Evolutionary conservation across 768 basidiomycete species (phyloP).

Genomic region (Tylopilus felleus): DNA sequence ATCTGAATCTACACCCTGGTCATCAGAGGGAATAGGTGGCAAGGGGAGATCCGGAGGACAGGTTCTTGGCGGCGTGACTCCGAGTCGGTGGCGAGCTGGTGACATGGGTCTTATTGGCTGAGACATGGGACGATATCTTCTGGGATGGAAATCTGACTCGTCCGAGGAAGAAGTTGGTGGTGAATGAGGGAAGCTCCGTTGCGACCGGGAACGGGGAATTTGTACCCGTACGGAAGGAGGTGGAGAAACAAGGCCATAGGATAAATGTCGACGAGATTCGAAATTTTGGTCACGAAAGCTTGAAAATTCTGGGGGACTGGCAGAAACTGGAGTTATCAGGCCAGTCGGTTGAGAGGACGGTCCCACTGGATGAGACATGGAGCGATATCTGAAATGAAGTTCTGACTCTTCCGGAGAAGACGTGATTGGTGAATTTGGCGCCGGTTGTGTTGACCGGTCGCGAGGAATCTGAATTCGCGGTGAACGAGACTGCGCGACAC

Average conservation of each 20-base stretch:
- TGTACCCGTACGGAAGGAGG: neutral
- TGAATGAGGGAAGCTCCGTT: neutral
- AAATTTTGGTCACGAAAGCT: neutral
- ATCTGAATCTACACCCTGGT: neutral
- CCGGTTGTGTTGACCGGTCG: neutral
- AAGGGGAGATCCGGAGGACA: slow-evolving; percentile 19
- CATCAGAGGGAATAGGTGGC: slow-evolving; percentile 20
- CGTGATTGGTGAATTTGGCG: slow-evolving; percentile 9
- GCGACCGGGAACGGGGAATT: slow-evolving; percentile 1
- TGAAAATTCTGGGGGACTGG: slow-evolving; percentile 1
- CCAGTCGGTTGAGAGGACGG: neutral
- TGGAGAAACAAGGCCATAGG: neutral
- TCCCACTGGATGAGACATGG: neutral
- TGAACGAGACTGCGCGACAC: neutral
- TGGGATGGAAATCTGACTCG: slow-evolving; percentile 1
- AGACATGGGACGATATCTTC: slow-evolving; percentile 2
- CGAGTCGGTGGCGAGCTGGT: slow-evolving; percentile 1
- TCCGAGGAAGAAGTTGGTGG: slow-evolving; percentile 6
- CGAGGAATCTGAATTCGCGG: slow-evolving; percentile 18
- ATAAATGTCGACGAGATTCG: neutral
- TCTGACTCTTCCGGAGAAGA: slow-evolving; percentile 21
- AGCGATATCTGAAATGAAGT: slow-evolving; percentile 1
- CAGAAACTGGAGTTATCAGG: slow-evolving; percentile 5
- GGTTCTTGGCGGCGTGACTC: slow-evolving; percentile 9
- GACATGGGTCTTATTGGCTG: neutral